Evolutionary conservation across 306 rosid genomes (phyloP), one percentile per base, ranked within the genome.

Genomic region (Canavalia gladiata): DNA sequence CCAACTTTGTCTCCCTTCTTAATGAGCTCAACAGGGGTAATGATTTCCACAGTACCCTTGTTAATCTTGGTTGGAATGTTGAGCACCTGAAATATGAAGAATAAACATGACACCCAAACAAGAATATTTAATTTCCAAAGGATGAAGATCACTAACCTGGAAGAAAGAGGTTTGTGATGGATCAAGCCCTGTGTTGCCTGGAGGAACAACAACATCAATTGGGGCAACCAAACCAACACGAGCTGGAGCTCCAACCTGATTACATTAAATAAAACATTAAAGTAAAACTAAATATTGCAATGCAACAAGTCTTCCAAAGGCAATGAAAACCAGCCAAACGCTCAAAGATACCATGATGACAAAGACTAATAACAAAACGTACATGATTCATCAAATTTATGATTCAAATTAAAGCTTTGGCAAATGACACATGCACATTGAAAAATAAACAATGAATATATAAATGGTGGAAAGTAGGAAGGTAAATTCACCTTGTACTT

Each of bases 201-300:
- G 97, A 57, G 99, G 97, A 7, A 92, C 97, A 18, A 95, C 85
- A 0, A 95, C 98, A 83, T 95, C 98, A 87, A 95, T 95, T 13
- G 98, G 98, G 8, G 98, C 98, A 73, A 92, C 89, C 87, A 95
- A 84, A 70, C 97, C 98, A 43, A 95, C 99, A 91, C 99, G 99
- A 58, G 99, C 99, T 79, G 99, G 99, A 13, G 99, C 99, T 78
- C 95, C 97, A 37, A 95, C 99, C 97, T 93, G 64, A 49, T 29
- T 9, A 54, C 2, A 35, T 46, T 0, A 3, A 4, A 67, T 0
- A 72, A 18, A 18, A 18, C 25, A 18, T 18, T 18, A 18, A 18
- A 18, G 25, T 18, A 18, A 59, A 28, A 29, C 42, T 4, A 31
- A 4, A 3, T 2, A 10, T 65, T 12, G 13, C 12, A 11, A 33